A percentile compares a stretch with the other conserved stretches of the same genome.
These are phyloP conservation scores for Simplicillium aogashimaense DNA, from an alignment of 2,329 filamentous ascomycete genomes.

Conservation along the genomic window DNA sequence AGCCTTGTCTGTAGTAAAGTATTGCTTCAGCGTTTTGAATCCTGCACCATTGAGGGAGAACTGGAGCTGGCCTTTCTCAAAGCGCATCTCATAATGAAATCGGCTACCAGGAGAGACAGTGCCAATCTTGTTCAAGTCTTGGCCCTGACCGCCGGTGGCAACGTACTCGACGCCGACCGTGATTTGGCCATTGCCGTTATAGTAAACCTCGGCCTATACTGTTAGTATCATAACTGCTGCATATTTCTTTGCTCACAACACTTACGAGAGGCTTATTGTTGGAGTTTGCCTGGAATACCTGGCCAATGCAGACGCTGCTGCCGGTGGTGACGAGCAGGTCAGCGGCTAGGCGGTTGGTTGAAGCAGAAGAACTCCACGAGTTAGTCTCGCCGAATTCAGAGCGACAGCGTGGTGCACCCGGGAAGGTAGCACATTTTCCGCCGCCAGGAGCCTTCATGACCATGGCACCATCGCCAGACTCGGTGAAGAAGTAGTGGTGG, in stretches of 20 bases:
- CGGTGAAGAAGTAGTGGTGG: conserved; percentile 1
- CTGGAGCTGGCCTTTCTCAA: conserved; percentile 1
- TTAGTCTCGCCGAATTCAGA: conserved; percentile 1
- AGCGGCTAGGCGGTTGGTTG: conserved; percentile 1
- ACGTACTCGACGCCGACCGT: conserved; percentile 1
- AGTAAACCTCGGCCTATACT: conserved; percentile 1
- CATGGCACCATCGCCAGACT: conserved; percentile 1
- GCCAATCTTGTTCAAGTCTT: conserved; percentile 2
- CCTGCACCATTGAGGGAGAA: conserved; percentile 1
- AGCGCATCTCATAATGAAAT: conserved; percentile 1
- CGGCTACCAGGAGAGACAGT: not conserved
- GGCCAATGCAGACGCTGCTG: conserved; percentile 3
- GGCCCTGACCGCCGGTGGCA: not conserved
- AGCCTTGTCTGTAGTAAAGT: conserved; percentile 1
- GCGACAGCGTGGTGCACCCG: conserved; percentile 1
- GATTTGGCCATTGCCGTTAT: conserved; percentile 1
- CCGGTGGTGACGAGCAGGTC: not conserved
- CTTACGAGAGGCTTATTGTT: conserved; percentile 4
- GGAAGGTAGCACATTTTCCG: conserved; percentile 2
- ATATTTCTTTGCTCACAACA: not conserved
- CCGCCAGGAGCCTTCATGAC: conserved; percentile 3
- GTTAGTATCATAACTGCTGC: not conserved
- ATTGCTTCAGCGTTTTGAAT: conserved; percentile 3
- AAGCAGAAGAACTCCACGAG: not conserved
- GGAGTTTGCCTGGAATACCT: conserved; percentile 2